Evolutionary conservation across 768 basidiomycete genomes (phyloP).

Genomic region (Tylopilus sp.): DNA sequence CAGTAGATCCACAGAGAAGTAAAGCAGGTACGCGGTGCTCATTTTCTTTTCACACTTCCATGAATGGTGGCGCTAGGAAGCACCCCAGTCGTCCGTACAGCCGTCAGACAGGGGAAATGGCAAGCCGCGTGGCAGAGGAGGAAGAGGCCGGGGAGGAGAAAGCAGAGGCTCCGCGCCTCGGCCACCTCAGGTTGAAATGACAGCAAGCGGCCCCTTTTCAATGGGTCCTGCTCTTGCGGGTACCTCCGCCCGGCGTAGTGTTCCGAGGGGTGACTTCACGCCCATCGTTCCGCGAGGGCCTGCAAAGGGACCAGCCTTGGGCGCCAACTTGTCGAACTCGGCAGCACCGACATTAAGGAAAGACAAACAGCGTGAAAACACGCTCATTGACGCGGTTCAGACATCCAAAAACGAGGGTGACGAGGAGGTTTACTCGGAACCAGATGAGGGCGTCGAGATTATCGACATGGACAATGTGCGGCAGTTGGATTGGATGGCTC

Average conservation of each 20-base stretch:
- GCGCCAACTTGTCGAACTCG: slow-evolving; percentile 48
- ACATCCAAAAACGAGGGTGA: slow-evolving; percentile 41
- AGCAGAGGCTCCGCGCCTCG: slow-evolving; percentile 43
- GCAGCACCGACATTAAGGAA: slow-evolving; percentile 50
- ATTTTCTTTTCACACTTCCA: not conserved
- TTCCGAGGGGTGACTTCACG: slow-evolving; percentile 55
- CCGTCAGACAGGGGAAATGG: slow-evolving; percentile 42
- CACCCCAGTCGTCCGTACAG: slow-evolving; percentile 32
- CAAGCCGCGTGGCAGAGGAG: slow-evolving; percentile 46
- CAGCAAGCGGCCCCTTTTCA: slow-evolving; percentile 82
- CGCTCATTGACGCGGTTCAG: slow-evolving; percentile 21
- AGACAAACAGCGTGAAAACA: slow-evolving; percentile 34
- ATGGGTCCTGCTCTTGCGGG: slow-evolving; percentile 78
- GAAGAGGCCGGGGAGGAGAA: slow-evolving; percentile 52
- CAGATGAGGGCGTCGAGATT: slow-evolving; percentile 84
- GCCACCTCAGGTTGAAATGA: slow-evolving; percentile 65
- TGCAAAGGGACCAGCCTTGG: slow-evolving; percentile 36
- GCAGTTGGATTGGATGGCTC: slow-evolving; percentile 87
- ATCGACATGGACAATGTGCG: slow-evolving; percentile 77
- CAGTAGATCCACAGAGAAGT: slow-evolving; percentile 46
- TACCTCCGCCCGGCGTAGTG: slow-evolving; percentile 44
- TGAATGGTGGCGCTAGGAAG: slow-evolving; percentile 43
- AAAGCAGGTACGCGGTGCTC: slow-evolving; percentile 50
- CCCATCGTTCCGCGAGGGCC: slow-evolving; percentile 44
- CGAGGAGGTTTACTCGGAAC: slow-evolving; percentile 77